Evolutionary conservation across 306 rosid genomes (phyloP).

Genomic region (Casuarina glauca): DNA sequence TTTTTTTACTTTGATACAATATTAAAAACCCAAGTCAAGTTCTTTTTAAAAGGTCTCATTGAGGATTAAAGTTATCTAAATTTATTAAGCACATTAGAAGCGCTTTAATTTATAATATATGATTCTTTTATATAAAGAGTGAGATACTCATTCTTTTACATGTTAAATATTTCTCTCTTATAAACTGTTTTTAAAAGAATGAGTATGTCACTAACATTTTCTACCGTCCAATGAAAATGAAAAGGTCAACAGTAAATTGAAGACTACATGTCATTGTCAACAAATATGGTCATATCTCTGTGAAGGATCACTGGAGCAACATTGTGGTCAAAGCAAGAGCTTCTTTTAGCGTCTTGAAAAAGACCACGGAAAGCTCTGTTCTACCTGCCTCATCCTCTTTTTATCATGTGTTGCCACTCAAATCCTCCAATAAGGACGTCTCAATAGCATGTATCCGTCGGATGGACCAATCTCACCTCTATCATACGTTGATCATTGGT

Average conservation of each 20-base stretch:
- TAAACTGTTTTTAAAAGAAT: too few relatives aligned
- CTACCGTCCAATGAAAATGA: conserved; percentile 11
- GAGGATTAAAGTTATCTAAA: too few relatives aligned
- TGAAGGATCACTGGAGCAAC: conserved; percentile 38
- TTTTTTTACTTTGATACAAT: too few relatives aligned
- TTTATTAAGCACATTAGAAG: too few relatives aligned
- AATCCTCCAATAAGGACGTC: conserved; percentile 18
- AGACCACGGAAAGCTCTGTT: conserved; percentile 43
- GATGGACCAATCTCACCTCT: background rate
- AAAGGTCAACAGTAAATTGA: conserved; percentile 17
- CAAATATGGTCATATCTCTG: conserved; percentile 44
- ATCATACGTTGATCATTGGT: background rate
- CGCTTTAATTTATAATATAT: too few relatives aligned
- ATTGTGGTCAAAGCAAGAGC: conserved; percentile 52
- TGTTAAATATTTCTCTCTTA: too few relatives aligned
- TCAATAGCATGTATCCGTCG: conserved; percentile 10
- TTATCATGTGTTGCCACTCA: conserved; percentile 24
- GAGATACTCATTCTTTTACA: too few relatives aligned
- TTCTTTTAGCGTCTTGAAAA: conserved; percentile 47
- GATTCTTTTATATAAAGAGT: too few relatives aligned
- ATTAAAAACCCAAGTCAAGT: too few relatives aligned
- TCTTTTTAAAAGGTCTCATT: too few relatives aligned
- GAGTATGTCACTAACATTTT: too few relatives aligned
- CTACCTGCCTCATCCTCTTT: conserved; percentile 42
- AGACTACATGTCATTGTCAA: conserved; percentile 29